Conservation (phyloP, 2,329 filamentous ascomycete genomes). For the Diaporthe amygdali region DNA sequence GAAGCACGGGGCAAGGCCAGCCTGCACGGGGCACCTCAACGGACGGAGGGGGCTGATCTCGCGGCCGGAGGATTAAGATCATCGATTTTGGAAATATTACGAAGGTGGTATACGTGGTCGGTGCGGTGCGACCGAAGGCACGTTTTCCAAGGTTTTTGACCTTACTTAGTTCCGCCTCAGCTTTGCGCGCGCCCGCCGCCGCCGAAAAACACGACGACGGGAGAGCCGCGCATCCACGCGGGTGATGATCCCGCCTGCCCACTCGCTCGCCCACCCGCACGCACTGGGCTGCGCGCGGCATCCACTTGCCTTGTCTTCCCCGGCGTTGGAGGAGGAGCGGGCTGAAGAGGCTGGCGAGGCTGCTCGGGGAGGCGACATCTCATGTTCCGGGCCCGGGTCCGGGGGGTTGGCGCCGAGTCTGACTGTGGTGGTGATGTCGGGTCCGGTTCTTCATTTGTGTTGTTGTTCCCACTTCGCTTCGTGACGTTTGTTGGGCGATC, state of each 20-base stretch:
- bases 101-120: neutral
- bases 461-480: neutral
- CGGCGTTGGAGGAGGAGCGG: neutral
- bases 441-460: neutral
- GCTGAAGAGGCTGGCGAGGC: too few species aligned
- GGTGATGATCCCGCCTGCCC: neutral
- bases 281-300: too few species aligned
- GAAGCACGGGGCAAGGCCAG: too few species aligned
- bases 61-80: constrained; percentile 17
- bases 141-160: too few species aligned
- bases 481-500: too few species aligned
- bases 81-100: neutral
- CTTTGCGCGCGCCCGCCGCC: constrained; percentile 6
- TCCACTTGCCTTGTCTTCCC: neutral
- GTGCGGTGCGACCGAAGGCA: neutral
- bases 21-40: constrained; percentile 4
- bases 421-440: neutral
- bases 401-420: neutral
- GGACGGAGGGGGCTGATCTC: constrained; percentile 1
- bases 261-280: too few species aligned
- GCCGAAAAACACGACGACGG: too few species aligned
- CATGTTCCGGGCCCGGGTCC: neutral
- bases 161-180: too few species aligned
- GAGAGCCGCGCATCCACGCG: neutral
- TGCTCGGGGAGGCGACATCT: too few species aligned